Percentiles rank a stretch among this genome's conserved stretches.
Conservation (phyloP, 1,284 basidiomycete species). For the Takashimella tepidaria region DNA sequence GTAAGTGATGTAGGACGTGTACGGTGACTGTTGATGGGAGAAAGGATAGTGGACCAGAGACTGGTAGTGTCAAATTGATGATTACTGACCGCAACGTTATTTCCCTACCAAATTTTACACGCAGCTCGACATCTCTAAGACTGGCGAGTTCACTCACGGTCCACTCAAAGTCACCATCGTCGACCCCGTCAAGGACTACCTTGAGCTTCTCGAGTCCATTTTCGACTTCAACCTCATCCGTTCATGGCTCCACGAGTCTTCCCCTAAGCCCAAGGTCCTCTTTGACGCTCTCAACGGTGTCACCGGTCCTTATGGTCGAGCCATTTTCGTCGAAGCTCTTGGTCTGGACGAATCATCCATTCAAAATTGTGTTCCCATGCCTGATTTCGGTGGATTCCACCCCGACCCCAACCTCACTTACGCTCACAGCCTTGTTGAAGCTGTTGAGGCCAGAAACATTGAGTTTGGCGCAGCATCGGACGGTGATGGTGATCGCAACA, state of each 20-base stretch:
- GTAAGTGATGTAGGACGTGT: conserved; percentile 53
- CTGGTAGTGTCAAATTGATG: no score
- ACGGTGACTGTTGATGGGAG: no score
- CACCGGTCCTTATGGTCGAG: conserved; percentile 91
- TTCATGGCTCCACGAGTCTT: conserved; percentile 65
- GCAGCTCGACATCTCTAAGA: conserved; percentile 79
- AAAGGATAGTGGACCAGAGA: no score
- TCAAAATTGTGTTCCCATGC: conserved; percentile 85
- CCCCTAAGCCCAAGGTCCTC: conserved; percentile 70
- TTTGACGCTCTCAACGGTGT: conserved; percentile 97
- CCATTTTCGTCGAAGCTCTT: conserved; percentile 79
- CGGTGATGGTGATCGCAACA: conserved; percentile 97
- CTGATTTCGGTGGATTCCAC: conserved; percentile 95
- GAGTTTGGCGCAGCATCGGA: conserved; percentile 94
- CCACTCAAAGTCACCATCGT: conserved; percentile 83
- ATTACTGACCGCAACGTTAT: no score
- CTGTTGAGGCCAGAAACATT: conserved; percentile 80
- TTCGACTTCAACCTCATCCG: conserved; percentile 95
- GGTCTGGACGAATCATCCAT: conserved; percentile 73
- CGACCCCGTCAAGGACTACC: conserved; percentile 89
- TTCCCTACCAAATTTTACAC: neutral
- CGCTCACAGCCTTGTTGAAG: conserved; percentile 88
- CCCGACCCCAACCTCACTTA: conserved; percentile 99
- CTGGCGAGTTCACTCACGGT: conserved; percentile 74
- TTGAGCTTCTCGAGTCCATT: conserved; percentile 76